Evolutionary conservation across 352 stramenopile species (phyloP).

Genomic region (Globisporangium recalcitrans): DNA sequence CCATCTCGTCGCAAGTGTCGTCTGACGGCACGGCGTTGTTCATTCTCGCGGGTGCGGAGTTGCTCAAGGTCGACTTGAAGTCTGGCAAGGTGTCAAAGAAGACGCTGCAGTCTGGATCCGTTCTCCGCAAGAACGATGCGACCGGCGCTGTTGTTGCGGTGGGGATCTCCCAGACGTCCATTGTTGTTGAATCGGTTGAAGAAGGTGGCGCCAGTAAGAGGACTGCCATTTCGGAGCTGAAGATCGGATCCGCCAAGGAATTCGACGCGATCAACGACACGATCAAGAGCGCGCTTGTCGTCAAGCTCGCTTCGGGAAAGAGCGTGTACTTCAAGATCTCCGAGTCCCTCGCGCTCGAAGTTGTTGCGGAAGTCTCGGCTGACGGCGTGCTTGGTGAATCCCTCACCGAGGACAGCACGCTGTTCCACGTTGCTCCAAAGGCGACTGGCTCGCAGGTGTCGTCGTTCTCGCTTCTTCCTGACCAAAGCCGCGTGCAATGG

Average conservation of each 20-base stretch:
- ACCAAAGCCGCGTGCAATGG: slow-evolving; percentile 32
- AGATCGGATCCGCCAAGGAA: slow-evolving; percentile 19
- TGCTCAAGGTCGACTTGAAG: slow-evolving; percentile 40
- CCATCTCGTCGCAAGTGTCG: slow-evolving; percentile 35
- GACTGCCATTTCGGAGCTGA: slow-evolving; percentile 4
- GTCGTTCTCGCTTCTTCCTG: slow-evolving; percentile 34
- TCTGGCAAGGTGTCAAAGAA: slow-evolving; percentile 17
- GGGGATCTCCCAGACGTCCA: slow-evolving; percentile 6
- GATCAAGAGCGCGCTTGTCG: slow-evolving; percentile 43
- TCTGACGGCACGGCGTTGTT: slow-evolving; percentile 46
- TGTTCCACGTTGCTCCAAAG: slow-evolving; percentile 47
- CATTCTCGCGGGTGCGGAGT: slow-evolving; percentile 33
- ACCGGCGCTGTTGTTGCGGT: slow-evolving; percentile 19
- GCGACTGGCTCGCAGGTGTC: slow-evolving; percentile 24
- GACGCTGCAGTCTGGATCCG: slow-evolving; percentile 1
- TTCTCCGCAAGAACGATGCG: slow-evolving; percentile 16
- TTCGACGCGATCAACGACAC: slow-evolving; percentile 37
- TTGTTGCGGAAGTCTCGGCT: slow-evolving; percentile 32
- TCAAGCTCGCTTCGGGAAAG: slow-evolving; percentile 50
- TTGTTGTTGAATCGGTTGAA: slow-evolving; percentile 18
- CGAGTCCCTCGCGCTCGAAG: slow-evolving; percentile 29
- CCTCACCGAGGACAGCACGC: slow-evolving; percentile 39
- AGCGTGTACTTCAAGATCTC: slow-evolving; percentile 52
- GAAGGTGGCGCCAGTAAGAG: slow-evolving; percentile 7
- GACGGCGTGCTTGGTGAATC: slow-evolving; percentile 49